These are phyloP conservation scores for Ustilago vetiveriae DNA, from an alignment of 1,284 basidiomycete genomes.

Conservation along the genomic window DNA sequence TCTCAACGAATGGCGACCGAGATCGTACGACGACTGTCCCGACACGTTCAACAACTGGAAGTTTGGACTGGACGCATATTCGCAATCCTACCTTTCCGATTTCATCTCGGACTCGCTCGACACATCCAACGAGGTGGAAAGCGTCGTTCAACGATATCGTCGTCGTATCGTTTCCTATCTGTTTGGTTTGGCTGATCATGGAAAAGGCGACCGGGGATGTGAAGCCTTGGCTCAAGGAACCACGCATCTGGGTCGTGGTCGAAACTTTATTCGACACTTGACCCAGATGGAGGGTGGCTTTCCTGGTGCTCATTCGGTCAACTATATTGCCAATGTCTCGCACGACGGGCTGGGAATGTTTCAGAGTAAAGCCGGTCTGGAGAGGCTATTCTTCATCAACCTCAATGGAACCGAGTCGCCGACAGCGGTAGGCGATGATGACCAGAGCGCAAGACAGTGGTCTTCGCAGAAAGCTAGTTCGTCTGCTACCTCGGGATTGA, in stretches of 20 bases:
- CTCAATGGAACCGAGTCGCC: conserved; percentile 45
- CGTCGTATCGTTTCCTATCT: conserved; percentile 46
- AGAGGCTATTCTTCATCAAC: conserved; percentile 51
- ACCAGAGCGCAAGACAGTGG: conserved; percentile 22
- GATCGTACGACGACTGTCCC: conserved; percentile 17
- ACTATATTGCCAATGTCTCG: conserved; percentile 34
- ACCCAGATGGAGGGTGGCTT: conserved; percentile 28
- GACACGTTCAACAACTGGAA: conserved; percentile 54
- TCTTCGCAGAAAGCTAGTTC: too few relatives aligned
- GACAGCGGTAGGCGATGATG: conserved; percentile 46
- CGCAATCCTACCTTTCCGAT: conserved; percentile 41
- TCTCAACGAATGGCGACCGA: conserved; percentile 31
- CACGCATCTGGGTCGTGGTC: conserved; percentile 42
- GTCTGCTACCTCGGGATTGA: background rate
- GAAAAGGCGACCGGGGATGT: conserved; percentile 42
- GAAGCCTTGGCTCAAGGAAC: conserved; percentile 42
- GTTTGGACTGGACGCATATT: conserved; percentile 37
- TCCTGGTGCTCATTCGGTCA: conserved; percentile 36
- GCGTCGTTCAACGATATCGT: conserved; percentile 38
- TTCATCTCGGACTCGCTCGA: conserved; percentile 48
- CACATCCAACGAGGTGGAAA: conserved; percentile 36
- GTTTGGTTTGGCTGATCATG: conserved; percentile 39
- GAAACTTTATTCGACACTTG: conserved; percentile 45
- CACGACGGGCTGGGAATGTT: conserved; percentile 53
- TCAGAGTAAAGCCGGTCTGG: conserved; percentile 33